Base-by-base conservation (phyloP, 1,139 yeast species). In the Scheffersomyces parashehatae region DNA sequence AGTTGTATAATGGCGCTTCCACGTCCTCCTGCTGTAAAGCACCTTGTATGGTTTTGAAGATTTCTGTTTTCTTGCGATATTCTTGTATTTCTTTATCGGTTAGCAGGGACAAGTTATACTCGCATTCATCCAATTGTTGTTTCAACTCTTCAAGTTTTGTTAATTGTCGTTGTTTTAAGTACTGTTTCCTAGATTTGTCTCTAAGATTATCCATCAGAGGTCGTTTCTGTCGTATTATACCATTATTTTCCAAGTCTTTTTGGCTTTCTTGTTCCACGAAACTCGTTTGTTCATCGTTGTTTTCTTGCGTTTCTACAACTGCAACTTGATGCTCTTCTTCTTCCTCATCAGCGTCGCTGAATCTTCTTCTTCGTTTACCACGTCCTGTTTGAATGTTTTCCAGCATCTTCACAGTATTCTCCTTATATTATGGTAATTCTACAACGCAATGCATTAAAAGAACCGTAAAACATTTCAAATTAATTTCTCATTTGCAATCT, bases 71-170 rank as follows among this genome's bases (percentile, higher is more conserved):
- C 30, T 75, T 66, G 33, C 68, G 68, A 45, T 72, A 71, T 39
- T 85, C 87, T 20, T 70, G 60, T 40, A 67, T 77, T 52, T 86
- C 89, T 36, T 62, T 58, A 12, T 57, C 52, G 2, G 81, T 68
- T 28, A 84, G 59, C 29, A 69, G 65, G 1, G 69, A 64, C 81
- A 81, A 77, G 1, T 85, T 78, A 11, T 66, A 65, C 52, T 81
- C 83, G 40, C 75, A 67, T 10, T 68, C 73, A 3, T 59, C 62
- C 7, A 85, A 65, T 44, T 83, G 85, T 14, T 35, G 36, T 28
- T 56, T 53, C 12, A 65, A 47, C 38, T 64, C 60, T 12, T 42
- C 46, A 3, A 64, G 43, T 38, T 63, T 64, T 20, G 50, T 39
- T 32, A 49, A 49, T 39, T 62, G 62, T 29, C 68, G 50, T 39